Conservation (phyloP, 768 basidiomycete genomes). For the Phaffia australis region DNA sequence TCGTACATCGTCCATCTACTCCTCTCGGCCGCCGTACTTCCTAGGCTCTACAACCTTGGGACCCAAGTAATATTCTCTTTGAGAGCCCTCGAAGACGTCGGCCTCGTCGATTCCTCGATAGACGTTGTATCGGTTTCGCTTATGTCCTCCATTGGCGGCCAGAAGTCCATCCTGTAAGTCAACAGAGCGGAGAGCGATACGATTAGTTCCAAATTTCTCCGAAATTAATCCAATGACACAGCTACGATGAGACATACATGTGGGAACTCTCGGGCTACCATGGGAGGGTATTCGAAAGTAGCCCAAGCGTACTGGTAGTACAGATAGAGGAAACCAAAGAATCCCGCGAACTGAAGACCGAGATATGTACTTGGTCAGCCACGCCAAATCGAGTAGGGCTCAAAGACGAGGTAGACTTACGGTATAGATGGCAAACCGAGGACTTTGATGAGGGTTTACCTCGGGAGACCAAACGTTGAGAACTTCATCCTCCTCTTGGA, state of each 20-base stretch:
- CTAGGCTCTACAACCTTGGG: not conserved
- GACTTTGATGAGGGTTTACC: not conserved
- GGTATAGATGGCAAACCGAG: not conserved
- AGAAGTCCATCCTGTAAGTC: not conserved
- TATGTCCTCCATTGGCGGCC: not conserved
- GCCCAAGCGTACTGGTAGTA: not conserved
- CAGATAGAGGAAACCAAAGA: not conserved
- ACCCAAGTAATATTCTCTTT: conserved; percentile 18
- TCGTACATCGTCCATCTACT: too few relatives aligned
- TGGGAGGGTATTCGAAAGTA: not conserved
- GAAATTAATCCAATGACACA: not conserved
- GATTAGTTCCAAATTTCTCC: not conserved
- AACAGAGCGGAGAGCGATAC: not conserved
- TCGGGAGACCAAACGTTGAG: conserved; percentile 2
- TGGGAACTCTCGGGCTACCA: conserved; percentile 14
- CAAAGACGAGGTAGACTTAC: not conserved
- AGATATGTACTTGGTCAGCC: not conserved
- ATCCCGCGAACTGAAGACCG: not conserved
- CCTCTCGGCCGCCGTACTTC: not conserved
- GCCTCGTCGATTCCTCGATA: conserved; percentile 8
- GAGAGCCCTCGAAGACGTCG: conserved; percentile 18
- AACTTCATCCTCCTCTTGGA: conserved; percentile 9
- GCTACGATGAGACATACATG: conserved; percentile 5
- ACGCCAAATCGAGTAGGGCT: too few relatives aligned
- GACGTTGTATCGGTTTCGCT: not conserved